A percentile compares a stretch with the other conserved stretches of the same genome.
These are phyloP conservation scores for Ganoderma resinaceum DNA, from an alignment of 1,284 basidiomycete species.

Conservation along the genomic window DNA sequence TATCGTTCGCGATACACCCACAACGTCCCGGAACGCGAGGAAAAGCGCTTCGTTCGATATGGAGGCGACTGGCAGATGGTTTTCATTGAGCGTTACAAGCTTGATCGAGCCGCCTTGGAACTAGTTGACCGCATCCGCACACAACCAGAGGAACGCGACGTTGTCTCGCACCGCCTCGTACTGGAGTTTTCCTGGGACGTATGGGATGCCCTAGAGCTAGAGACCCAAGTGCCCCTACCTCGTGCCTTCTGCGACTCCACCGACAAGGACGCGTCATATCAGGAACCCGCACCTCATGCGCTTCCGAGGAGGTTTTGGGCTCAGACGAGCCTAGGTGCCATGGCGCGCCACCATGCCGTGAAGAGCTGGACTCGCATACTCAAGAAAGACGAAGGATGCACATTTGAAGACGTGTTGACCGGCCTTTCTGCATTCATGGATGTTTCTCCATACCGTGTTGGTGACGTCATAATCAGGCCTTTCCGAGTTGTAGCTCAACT, in stretches of 20 bases:
- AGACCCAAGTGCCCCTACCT: conserved; percentile 45
- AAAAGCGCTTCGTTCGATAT: conserved; percentile 38
- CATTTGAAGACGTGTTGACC: conserved; percentile 57
- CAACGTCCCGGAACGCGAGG: conserved; percentile 46
- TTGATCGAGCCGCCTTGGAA: conserved; percentile 51
- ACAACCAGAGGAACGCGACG: conserved; percentile 43
- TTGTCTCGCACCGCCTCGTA: conserved; percentile 45
- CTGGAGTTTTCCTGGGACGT: conserved; percentile 51
- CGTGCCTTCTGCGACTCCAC: conserved; percentile 37
- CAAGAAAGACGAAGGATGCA: conserved; percentile 20
- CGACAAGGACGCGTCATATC: conserved; percentile 25
- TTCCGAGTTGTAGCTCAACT: background rate
- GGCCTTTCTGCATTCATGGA: conserved; percentile 65
- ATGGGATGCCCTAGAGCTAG: conserved; percentile 58
- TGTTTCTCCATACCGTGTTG: conserved; percentile 51
- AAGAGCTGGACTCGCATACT: conserved; percentile 47
- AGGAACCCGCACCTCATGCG: conserved; percentile 41
- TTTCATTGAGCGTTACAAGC: conserved; percentile 51
- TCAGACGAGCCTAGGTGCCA: conserved; percentile 47
- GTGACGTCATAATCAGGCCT: conserved; percentile 21
- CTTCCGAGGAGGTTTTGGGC: conserved; percentile 65
- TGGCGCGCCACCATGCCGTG: conserved; percentile 53
- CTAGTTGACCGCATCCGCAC: conserved; percentile 49
- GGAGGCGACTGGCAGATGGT: conserved; percentile 52
- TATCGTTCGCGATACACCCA: conserved; percentile 56